phyloP scores from a whole-genome alignment of 225 moss, liverwort and hornwort genomes.

The Sphagnum tenellum region DNA sequence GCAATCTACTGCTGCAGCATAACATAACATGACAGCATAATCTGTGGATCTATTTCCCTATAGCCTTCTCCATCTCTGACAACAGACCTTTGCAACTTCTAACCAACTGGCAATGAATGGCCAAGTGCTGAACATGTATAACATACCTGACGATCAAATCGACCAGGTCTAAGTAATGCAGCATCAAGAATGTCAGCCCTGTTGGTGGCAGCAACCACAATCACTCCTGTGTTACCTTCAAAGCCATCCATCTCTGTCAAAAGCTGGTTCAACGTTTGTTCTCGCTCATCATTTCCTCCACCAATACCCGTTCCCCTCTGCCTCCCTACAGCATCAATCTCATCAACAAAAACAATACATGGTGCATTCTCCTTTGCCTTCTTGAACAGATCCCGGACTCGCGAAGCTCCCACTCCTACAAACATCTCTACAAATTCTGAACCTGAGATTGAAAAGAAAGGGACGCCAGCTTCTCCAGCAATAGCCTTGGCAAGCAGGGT shows the following conservation, averaged over 20 bases:
- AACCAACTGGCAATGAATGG: no score
- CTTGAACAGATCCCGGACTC: constrained; percentile 46
- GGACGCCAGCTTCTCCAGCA: no score
- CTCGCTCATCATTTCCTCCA: constrained; percentile 49
- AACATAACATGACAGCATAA: neutral
- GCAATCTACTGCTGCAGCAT: no score
- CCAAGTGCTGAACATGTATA: no score
- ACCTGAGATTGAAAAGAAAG: constrained; percentile 1
- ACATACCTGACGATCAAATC: constrained; percentile 45
- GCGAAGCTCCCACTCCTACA: constrained; percentile 47
- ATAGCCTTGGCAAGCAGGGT: no score
- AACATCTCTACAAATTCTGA: constrained; percentile 60
- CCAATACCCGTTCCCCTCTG: constrained; percentile 52
- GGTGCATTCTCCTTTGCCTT: constrained; percentile 52
- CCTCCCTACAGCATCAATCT: constrained; percentile 51
- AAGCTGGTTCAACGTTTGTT: constrained; percentile 47
- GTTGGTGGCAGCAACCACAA: constrained; percentile 50
- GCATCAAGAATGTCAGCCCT: constrained; percentile 46
- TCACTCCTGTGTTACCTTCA: constrained; percentile 48
- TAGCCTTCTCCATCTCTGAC: no score
- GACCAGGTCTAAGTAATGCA: constrained; percentile 48
- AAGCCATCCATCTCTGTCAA: constrained; percentile 56
- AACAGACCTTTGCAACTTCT: no score
- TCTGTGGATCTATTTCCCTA: neutral
- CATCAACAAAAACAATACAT: constrained; percentile 51